Conservation (phyloP, 305 asterid genomes). For the Fraxinus sp. region DNA sequence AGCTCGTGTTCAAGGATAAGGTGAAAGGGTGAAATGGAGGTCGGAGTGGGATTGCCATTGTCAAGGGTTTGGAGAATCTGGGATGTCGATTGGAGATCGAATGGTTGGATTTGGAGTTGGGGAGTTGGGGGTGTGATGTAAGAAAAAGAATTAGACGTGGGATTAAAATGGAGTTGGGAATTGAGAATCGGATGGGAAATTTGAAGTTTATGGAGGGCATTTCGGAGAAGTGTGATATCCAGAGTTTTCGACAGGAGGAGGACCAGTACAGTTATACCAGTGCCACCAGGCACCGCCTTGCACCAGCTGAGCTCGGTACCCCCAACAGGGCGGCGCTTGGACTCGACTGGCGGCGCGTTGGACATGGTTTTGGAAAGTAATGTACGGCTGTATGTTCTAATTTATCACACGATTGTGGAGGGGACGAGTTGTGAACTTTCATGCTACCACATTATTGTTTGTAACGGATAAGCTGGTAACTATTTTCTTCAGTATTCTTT, state of each 20-base stretch:
- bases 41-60: constrained; percentile 8
- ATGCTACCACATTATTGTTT: not conserved
- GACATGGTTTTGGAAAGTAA: not conserved
- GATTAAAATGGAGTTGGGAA: constrained; percentile 54
- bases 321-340: constrained; percentile 48
- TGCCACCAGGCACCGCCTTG: constrained; percentile 84
- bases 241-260: constrained; percentile 56
- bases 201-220: constrained; percentile 60
- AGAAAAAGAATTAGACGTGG: constrained; percentile 44
- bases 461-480: not conserved
- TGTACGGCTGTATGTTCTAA: not conserved
- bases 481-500: not conserved
- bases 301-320: constrained; percentile 90
- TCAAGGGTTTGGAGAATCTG: constrained; percentile 40
- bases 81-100: constrained; percentile 58
- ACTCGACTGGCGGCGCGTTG: constrained; percentile 8
- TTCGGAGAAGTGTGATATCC: constrained; percentile 41
- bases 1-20: constrained; percentile 77
- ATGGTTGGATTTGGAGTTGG: constrained; percentile 47
- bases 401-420: not conserved
- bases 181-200: constrained; percentile 73
- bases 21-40: constrained; percentile 47
- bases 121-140: constrained; percentile 51
- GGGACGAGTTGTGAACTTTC: not conserved
- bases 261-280: constrained; percentile 71